Evolutionary conservation across 2,329 filamentous ascomycete genomes (phyloP).

Genomic region (Cladosporium colombiae): DNA sequence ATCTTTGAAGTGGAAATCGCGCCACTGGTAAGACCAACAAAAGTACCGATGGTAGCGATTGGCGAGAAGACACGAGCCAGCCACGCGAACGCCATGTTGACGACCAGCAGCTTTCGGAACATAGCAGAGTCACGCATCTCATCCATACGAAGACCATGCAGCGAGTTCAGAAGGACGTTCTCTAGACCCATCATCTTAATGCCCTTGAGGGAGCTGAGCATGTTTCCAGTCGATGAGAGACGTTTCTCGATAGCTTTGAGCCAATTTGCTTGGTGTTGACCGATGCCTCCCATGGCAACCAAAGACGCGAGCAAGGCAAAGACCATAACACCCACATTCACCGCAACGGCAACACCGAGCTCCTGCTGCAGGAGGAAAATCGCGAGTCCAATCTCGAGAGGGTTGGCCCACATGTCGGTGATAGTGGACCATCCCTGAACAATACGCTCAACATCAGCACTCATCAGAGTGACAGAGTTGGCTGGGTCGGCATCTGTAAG

Average conservation of each 20-base stretch:
- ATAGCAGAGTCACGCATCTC: constrained; percentile 17
- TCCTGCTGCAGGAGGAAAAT: constrained; percentile 26
- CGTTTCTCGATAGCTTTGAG: constrained; percentile 48
- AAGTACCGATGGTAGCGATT: constrained; percentile 15
- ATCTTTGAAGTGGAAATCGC: constrained; percentile 13
- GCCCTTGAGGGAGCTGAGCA: constrained; percentile 49
- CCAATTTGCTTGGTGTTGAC: constrained; percentile 40
- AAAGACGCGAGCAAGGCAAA: constrained; percentile 13
- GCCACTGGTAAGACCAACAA: constrained; percentile 15
- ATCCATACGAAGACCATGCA: constrained; percentile 15
- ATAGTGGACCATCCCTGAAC: constrained; percentile 22
- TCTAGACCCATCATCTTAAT: constrained; percentile 47
- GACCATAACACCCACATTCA: constrained; percentile 22
- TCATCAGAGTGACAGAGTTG: constrained; percentile 26
- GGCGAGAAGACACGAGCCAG: constrained; percentile 10
- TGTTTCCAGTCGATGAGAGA: constrained; percentile 43
- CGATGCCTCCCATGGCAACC: constrained; percentile 14
- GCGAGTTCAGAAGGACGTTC: constrained; percentile 13
- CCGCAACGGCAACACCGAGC: constrained; percentile 25
- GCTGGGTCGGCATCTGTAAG: constrained; percentile 22
- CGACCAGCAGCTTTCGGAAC: constrained; percentile 18
- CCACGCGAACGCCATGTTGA: constrained; percentile 14
- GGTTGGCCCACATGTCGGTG: constrained; percentile 27
- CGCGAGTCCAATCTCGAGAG: constrained; percentile 27
- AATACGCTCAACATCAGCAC: constrained; percentile 26